Conservation (phyloP, 352 stramenopile species). For the Lagenidium giganteum region DNA sequence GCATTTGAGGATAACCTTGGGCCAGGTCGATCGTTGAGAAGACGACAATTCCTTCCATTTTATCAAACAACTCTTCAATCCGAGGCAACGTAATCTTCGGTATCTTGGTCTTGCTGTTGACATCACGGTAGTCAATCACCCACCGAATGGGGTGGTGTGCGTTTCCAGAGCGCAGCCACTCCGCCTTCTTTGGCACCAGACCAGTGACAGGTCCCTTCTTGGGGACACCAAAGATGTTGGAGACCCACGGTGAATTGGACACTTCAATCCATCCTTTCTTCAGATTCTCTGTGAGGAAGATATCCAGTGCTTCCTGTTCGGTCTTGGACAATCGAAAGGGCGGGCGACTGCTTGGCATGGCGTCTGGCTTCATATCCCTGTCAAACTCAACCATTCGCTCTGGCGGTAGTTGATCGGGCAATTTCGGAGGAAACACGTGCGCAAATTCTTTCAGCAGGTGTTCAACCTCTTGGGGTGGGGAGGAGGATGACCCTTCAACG, state of each 20-base stretch:
- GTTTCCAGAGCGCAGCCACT: constrained; percentile 12
- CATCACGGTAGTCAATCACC: constrained; percentile 13
- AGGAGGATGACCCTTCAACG: no score
- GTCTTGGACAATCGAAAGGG: constrained; percentile 12
- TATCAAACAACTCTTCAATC: constrained; percentile 20
- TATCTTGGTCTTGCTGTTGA: constrained; percentile 16
- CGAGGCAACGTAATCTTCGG: constrained; percentile 17
- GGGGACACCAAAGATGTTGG: constrained; percentile 18
- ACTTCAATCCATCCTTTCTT: constrained; percentile 12
- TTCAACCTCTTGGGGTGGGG: no score
- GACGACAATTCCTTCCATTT: constrained; percentile 4
- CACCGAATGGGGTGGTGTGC: constrained; percentile 6
- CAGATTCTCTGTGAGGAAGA: constrained; percentile 8
- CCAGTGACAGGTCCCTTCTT: constrained; percentile 17
- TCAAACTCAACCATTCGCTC: constrained; percentile 8
- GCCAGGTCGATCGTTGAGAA: constrained; percentile 20
- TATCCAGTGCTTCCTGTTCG: constrained; percentile 5
- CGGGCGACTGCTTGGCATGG: constrained; percentile 1
- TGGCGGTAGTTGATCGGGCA: constrained; percentile 7
- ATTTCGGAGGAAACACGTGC: constrained; percentile 5
- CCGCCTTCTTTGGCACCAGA: constrained; percentile 1
- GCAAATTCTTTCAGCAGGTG: constrained; percentile 1
- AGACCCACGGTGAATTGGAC: constrained; percentile 11
- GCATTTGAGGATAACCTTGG: constrained; percentile 31
- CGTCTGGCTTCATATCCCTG: constrained; percentile 13